These are phyloP conservation scores for Irpex lacteus DNA, from an alignment of 1,284 basidiomycete genomes.

Conservation along the genomic window DNA sequence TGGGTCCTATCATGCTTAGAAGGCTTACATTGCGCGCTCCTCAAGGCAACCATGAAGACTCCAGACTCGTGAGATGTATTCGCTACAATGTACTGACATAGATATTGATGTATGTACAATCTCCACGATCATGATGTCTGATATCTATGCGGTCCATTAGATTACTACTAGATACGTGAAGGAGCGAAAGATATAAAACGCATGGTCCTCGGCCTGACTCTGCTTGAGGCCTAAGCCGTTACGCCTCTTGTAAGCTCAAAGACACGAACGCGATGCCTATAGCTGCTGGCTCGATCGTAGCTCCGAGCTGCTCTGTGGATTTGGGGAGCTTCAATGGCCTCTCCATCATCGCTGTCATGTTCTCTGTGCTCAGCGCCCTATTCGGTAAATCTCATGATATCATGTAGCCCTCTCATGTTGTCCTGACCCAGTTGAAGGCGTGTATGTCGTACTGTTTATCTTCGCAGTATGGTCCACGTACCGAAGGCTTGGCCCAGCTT, in stretches of 20 bases:
- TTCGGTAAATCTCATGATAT: not conserved
- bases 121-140: not conserved
- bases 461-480: slow-evolving; percentile 21
- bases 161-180: no score
- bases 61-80: not conserved
- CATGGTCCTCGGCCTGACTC: not conserved
- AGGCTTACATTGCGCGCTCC: no score
- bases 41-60: slow-evolving; percentile 13
- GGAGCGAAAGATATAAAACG: not conserved
- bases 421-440: slow-evolving; percentile 12
- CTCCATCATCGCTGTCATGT: not conserved
- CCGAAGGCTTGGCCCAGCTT: not conserved
- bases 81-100: no score
- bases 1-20: no score
- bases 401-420: not conserved
- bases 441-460: slow-evolving; percentile 18
- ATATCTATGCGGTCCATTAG: no score
- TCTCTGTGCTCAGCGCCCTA: not conserved
- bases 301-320: not conserved
- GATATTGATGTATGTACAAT: no score
- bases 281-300: not conserved
- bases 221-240: no score
- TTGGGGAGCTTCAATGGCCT: not conserved
- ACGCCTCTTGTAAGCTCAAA: not conserved
- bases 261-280: not conserved